These are phyloP conservation scores for Beauveria pseudobassiana DNA, from an alignment of 2,329 filamentous ascomycete genomes.

Conservation along the genomic window DNA sequence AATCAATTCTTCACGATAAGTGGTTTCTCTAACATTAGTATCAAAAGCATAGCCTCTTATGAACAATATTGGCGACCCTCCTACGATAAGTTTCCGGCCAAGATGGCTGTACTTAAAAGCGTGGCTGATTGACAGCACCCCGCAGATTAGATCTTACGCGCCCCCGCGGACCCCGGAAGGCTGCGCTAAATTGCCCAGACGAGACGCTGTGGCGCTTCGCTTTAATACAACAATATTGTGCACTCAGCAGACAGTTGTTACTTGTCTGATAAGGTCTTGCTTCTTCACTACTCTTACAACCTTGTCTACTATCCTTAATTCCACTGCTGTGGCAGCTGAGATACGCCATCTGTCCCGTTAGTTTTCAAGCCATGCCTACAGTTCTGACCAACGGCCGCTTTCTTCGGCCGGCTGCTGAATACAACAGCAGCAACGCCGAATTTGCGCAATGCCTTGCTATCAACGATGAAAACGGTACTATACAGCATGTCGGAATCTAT, in stretches of 20 bases:
- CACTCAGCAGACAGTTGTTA: background rate
- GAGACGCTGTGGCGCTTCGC: background rate
- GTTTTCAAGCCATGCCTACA: background rate
- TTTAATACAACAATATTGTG: background rate
- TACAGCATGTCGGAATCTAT: background rate
- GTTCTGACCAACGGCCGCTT: slow-evolving; percentile 2
- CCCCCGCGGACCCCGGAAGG: background rate
- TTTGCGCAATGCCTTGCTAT: background rate
- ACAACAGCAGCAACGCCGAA: slow-evolving; percentile 1
- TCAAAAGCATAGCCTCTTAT: background rate
- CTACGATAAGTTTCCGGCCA: background rate
- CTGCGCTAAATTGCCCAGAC: background rate
- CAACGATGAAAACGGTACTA: background rate
- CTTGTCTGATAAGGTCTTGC: background rate
- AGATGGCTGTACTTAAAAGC: background rate
- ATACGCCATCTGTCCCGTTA: background rate
- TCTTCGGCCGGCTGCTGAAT: background rate
- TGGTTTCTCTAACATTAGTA: background rate
- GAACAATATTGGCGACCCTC: background rate
- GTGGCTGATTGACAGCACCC: background rate
- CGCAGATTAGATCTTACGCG: background rate
- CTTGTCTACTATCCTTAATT: background rate
- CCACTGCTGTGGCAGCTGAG: background rate
- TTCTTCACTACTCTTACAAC: background rate
- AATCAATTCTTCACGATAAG: background rate